A percentile compares a stretch with the other conserved stretches of the same genome.
phyloP scores from a whole-genome alignment of 2,329 filamentous ascomycete species.

The Aureobasidium sp. region DNA sequence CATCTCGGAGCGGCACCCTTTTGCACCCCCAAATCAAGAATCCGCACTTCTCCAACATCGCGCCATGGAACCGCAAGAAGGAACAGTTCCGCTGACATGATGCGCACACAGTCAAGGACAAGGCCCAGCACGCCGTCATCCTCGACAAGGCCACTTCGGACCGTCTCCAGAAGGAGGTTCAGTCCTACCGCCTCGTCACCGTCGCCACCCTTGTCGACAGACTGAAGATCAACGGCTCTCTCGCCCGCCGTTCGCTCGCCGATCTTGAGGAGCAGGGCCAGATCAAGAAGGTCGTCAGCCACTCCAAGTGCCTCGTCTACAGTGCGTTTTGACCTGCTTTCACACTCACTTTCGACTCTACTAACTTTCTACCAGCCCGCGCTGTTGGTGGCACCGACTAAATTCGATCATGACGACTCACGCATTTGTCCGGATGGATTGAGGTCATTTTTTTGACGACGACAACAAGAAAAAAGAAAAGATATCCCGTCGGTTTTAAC shows the following conservation, averaged over 20 bases:
- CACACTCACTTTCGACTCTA: neutral
- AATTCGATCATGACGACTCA: slow-evolving; percentile 10
- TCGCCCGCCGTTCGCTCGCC: slow-evolving; percentile 79
- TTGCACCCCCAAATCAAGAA: neutral
- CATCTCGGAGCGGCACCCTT: neutral
- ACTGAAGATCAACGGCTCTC: slow-evolving; percentile 99
- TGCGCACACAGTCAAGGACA: slow-evolving; percentile 87
- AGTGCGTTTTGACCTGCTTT: slow-evolving; percentile 47
- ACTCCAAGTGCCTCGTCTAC: slow-evolving; percentile 99
- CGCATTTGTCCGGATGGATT: slow-evolving; percentile 9
- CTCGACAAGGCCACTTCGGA: slow-evolving; percentile 97
- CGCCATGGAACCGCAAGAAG: neutral
- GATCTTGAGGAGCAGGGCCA: slow-evolving; percentile 97
- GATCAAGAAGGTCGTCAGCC: slow-evolving; percentile 95
- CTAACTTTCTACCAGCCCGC: slow-evolving; percentile 15
- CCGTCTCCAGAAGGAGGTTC: slow-evolving; percentile 99
- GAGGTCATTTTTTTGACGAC: slow-evolving; percentile 11
- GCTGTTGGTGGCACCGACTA: slow-evolving; percentile 20
- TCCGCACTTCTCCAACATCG: slow-evolving; percentile 9
- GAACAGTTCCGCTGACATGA: slow-evolving; percentile 17
- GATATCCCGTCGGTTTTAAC: slow-evolving; percentile 4
- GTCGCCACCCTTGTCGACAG: slow-evolving; percentile 97
- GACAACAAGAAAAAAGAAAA: slow-evolving; percentile 8
- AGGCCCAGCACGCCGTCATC: slow-evolving; percentile 98
- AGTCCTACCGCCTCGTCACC: slow-evolving; percentile 99